Evolutionary conservation across 805 yeast species (phyloP), one percentile per base, ranked within the genome.

Genomic region (Saturnispora diversa): DNA sequence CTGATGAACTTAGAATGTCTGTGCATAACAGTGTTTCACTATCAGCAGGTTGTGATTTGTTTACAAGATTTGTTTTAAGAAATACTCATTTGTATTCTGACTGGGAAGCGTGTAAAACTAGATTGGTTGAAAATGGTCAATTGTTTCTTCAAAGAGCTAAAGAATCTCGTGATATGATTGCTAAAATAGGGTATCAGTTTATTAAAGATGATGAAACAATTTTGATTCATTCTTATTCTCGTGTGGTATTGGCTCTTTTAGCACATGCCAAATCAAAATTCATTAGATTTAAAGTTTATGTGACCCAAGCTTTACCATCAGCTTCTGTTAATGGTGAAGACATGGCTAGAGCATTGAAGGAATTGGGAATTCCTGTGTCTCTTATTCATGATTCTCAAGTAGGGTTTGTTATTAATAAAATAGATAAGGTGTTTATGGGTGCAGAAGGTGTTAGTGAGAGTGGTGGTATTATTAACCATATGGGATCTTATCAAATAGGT

Each of bases 361-460:
- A 70, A 36, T 69, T 74, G 15, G 90, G 84, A 12, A 84, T 92
- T 10, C 97, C 97, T 1, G 92, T 82, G 10, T 79, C 85, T 39
- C 69, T 87, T 39, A 84, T 92, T 37, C 88, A 85, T 13, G 99
- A 92, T 58, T 78, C 86, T 40, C 94, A 95, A 6, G 97, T 90
- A 11, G 97, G 97, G 0, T 86, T 79, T 50, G 85, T 87, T 28
- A 79, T 92, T 44, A 88, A 86, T 59, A 83, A 84, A 59, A 87
- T 88, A 11, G 94, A 90, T 64, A 90, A 92, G 61, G 84, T 92
- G 4, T 74, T 92, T 49, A 92, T 92, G 49, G 99, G 99, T 41
- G 98, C 98, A 1, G 98, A 92, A 63, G 99, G 99, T 50, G 99
- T 92, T 3, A 95, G 95, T 3, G 99, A 92, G 65, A 82, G 94